Base-by-base conservation (phyloP, 176 grass and related monocot species). In the Ensete ventricosum region DNA sequence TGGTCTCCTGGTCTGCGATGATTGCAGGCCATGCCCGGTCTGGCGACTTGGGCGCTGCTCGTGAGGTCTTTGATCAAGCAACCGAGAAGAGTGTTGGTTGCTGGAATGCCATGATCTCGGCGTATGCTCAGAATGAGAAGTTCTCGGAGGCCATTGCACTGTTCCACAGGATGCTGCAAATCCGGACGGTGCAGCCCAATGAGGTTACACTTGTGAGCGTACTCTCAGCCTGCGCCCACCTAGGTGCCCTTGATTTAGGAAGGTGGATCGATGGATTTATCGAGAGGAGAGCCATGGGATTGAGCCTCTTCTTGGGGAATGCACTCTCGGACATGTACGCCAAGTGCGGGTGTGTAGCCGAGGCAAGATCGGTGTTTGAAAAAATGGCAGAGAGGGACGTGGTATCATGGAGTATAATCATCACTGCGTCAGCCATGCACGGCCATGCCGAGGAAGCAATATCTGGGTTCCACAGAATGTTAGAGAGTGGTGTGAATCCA, bases 311-410 rank as follows among this genome's bases (percentile, higher is more conserved):
- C 58, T 50, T 88, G 14, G 80, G 72, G 62, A 88, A 73, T 64
- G 71, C 86, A 12, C 83, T 92, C 11, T 71, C 83, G 1, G 86
- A 86, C 75, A 88, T 88, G 89, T 86, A 92, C 66, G 82, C 79
- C 73, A 92, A 92, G 75, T 82, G 78, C 54, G 81, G 89, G 13
- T 83, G 78, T 60, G 67, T 79, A 48, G 78, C 81, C 6, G 24
- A 7, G 0, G 86, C 83, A 12, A 68, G 78, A 12, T 62, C 78
- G 2, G 67, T 88, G 1, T 88, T 88, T n/a, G 1, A 50, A 29
- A 0, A 13, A 49, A 79, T 86, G 67, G 26, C 24, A 19, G 21
- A 43, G 1, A 79, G 75, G 50, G 85, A 88, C 70, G 71, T 88
- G n/a, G 72, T 92, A 50, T 85, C 83, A 48, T 88, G 83, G 85